Evolutionary conservation across 2,329 filamentous ascomycete species (phyloP).

Genomic region (Botrytis deweyae): DNA sequence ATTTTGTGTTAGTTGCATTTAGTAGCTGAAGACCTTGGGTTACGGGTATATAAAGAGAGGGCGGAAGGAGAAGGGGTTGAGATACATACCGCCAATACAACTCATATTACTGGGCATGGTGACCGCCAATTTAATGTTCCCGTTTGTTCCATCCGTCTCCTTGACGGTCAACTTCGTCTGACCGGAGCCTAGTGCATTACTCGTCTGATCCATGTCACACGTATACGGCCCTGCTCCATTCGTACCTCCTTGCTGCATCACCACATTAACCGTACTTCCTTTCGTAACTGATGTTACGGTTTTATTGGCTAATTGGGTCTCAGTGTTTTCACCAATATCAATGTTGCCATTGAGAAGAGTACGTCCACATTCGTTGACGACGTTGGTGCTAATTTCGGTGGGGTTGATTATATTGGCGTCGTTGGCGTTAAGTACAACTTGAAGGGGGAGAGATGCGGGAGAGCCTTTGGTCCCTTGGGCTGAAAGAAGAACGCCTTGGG

Average conservation of each 20-base stretch:
- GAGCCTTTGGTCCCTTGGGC: slow-evolving; percentile 14
- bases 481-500: slow-evolving; percentile 10
- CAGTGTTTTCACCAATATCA: slow-evolving; percentile 56
- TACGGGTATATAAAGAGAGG: not conserved
- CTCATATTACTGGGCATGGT: slow-evolving; percentile 8
- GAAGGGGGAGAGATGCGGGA: slow-evolving; percentile 2
- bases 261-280: slow-evolving; percentile 49
- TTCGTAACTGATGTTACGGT: slow-evolving; percentile 51
- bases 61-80: no score
- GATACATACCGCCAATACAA: slow-evolving; percentile 8
- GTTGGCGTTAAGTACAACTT: slow-evolving; percentile 59
- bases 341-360: slow-evolving; percentile 62
- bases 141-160: not conserved
- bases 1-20: not conserved
- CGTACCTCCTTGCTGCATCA: slow-evolving; percentile 54
- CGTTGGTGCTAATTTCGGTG: slow-evolving; percentile 51
- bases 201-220: slow-evolving; percentile 53
- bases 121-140: slow-evolving; percentile 1
- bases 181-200: slow-evolving; percentile 24
- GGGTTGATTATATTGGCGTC: slow-evolving; percentile 64
- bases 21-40: no score
- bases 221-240: slow-evolving; percentile 56
- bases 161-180: slow-evolving; percentile 9
- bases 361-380: slow-evolving; percentile 61
- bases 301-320: slow-evolving; percentile 49